phyloP scores from a whole-genome alignment of 176 grass and related monocot genomes.

The Carex pumila region DNA sequence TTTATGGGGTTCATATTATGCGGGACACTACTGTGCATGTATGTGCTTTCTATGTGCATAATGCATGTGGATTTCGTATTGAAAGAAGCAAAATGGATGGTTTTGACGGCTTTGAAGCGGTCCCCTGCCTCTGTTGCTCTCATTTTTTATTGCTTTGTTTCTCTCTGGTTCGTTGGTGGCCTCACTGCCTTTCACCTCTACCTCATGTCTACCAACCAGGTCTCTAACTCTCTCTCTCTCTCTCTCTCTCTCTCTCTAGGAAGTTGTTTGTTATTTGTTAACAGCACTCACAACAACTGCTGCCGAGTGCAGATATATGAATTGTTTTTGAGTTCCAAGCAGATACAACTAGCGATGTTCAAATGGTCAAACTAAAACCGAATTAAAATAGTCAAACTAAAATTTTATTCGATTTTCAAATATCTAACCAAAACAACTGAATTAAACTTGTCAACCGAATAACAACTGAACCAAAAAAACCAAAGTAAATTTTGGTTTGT shows the following conservation, averaged over 20 bases:
- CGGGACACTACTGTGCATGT: constrained; percentile 27
- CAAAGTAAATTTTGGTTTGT: no score
- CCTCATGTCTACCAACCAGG: constrained; percentile 38
- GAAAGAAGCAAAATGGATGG: constrained; percentile 18
- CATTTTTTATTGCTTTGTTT: constrained; percentile 30
- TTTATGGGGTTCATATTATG: constrained; percentile 38
- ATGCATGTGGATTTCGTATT: background rate
- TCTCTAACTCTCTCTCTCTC: background rate
- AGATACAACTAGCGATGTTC: background rate
- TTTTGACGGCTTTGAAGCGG: constrained; percentile 25
- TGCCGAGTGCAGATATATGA: background rate
- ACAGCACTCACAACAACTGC: background rate
- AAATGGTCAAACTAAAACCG: no score
- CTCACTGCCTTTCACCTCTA: constrained; percentile 34
- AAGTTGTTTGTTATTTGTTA: background rate
- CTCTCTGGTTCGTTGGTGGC: constrained; percentile 37
- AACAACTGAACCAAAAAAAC: no score
- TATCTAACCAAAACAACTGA: no score
- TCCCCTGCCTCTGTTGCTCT: constrained; percentile 32
- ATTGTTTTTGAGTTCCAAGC: background rate
- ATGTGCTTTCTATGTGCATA: constrained; percentile 27
- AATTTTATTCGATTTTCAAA: no score
- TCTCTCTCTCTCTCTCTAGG: background rate
- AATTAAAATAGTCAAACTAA: no score
- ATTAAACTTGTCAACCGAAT: no score